Base-by-base conservation (phyloP, 192 early-diverging fungal genomes). In the Bifiguratus adelaidae region DNA sequence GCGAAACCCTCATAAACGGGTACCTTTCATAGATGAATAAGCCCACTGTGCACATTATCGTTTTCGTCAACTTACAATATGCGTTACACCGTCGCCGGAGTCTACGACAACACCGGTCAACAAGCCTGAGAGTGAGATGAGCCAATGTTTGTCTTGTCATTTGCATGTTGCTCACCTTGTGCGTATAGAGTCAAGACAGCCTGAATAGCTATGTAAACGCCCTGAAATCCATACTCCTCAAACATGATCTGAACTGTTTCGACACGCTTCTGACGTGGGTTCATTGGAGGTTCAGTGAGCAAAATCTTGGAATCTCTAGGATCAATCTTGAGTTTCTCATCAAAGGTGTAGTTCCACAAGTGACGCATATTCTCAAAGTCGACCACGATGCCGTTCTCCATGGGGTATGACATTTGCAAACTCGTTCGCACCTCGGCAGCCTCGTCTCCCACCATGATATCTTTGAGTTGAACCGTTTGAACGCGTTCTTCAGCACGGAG, bases 401-500 rank as follows among this genome's bases (percentile, higher is more conserved):
- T 92, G 12, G 96, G 96, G 60, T 99, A 99, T 27, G 81, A 79
- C 83, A 99, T 92, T 59, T 96, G 83, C 9, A 99, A 77, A 49
- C 86, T 84, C 20, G 79, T 74, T 4, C 96, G 80, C 18, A 91
- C 52, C 20, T 77, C 82, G 8, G 92, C 85, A 15, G 96, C 96
- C 56, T 99, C 95, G 52, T 97, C 93, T 13, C 96, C 96, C 15
- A 99, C 88, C 80, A 95, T 96, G 52, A 97, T 89, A 65, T 99
- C 95, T 61, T 89, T 90, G 35, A 97, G 65, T 53, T 67, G 58
- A 9, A 92, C 67, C 45, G 89, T 77, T 25, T 82, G 78, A 11
- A 83, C 73, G 30, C 71, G 76, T 49, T 96, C 94, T 63, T 99
- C 94, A 19, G 91, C 91, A 47, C 94, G 91, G 30, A 99, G 70